Base-by-base conservation (phyloP, 345 rosid genomes). In the Eutrema heterophyllum region DNA sequence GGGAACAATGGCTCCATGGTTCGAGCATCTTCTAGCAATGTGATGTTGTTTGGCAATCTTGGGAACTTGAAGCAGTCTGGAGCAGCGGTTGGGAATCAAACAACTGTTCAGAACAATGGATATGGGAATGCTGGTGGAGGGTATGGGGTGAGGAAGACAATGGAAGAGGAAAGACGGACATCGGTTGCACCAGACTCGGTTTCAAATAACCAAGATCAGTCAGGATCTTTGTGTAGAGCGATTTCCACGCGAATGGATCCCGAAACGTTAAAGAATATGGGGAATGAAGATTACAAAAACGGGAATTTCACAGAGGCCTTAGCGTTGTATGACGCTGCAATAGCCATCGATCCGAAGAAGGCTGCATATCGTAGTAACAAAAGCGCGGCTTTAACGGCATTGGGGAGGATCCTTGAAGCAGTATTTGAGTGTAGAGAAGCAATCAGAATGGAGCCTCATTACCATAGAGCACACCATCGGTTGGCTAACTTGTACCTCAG, bases 231-330 rank as follows among this genome's bases (percentile, higher is more conserved):
- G 21, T 95, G 98, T 55, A 82, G 97, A 27, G 94, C 94, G 2
- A 69, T 92, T 7, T 92, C 99, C 0, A 95, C 97, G 0, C 72
- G 98, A 76, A 95, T 90, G 96, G 99, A 95, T 65, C 99, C 99
- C 0, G 97, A 95, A 73, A 88, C 85, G 14, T 73, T 95, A 68
- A 95, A 95, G n/a, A 71, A 88, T 90, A 87, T 89, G 98, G 99
- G 98, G 0, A 95, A 95, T 56, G 99, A 95, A 82, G 99, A 95
- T 79, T 95, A 92, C 73, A 95, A 89, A 82, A 88, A 84, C 6
- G 96, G 97, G 44, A 89, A 88, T 64, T 89, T 85, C 6, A 90
- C 83, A 0, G 97, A 89, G 71, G 97, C 97, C 0, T 79, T 94
- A 79, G 95, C 95, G 1, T 74, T 91, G 72, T 94, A 94, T 30